A percentile compares a stretch with the other conserved stretches of the same genome.
These are phyloP conservation scores for Termitomyces sp. DNA, from an alignment of 768 basidiomycete species.

Conservation along the genomic window DNA sequence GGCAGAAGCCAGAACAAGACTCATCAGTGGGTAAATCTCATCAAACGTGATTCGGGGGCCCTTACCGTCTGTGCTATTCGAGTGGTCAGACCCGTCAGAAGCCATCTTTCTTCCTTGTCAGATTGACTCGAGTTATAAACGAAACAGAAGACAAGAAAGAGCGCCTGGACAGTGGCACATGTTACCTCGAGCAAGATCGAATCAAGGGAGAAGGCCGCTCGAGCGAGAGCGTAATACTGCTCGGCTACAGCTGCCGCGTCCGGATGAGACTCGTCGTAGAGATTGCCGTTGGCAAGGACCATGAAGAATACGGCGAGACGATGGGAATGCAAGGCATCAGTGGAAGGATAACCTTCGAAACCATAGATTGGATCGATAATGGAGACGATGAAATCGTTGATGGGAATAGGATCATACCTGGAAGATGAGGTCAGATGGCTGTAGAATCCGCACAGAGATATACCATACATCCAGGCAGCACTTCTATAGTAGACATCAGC, in stretches of 20 bases:
- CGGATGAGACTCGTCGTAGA: conserved; percentile 33
- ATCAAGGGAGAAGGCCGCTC: conserved; percentile 41
- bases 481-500: conserved; percentile 36
- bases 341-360: conserved; percentile 19
- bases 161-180: conserved; percentile 39
- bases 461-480: conserved; percentile 41
- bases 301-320: conserved; percentile 48
- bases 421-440: neutral
- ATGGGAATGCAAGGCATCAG: conserved; percentile 37
- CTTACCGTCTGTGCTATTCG: conserved; percentile 37
- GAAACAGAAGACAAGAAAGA: conserved; percentile 38
- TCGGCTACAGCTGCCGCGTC: conserved; percentile 26
- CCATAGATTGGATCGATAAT: conserved; percentile 41
- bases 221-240: conserved; percentile 40
- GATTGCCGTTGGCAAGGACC: conserved; percentile 38
- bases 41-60: conserved; percentile 11
- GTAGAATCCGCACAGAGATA: neutral
- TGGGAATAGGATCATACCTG: conserved; percentile 42
- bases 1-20: neutral
- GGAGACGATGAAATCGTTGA: conserved; percentile 32
- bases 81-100: conserved; percentile 37
- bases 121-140: conserved; percentile 35
- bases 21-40: neutral
- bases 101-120: conserved; percentile 41
- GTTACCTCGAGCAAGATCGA: conserved; percentile 39